Evolutionary conservation across 805 yeast species (phyloP), one percentile per base, ranked within the genome.

Genomic region (Yamadazyma phyllophila): DNA sequence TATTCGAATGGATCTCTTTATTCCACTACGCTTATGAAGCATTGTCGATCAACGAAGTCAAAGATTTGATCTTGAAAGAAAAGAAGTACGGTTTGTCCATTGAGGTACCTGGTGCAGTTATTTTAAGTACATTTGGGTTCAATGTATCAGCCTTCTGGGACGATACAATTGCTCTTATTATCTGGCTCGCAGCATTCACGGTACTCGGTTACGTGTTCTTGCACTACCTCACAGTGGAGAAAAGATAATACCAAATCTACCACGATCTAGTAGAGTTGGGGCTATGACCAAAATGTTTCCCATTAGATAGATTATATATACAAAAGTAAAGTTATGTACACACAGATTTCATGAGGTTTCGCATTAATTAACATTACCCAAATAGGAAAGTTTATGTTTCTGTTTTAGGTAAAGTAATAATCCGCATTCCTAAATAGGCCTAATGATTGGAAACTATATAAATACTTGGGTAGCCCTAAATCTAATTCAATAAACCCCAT

Each of bases 11-110:
- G 70, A 63, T 91, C 17, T 90, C 97, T 1, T 80, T 92, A 44
- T 94, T 92, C 76, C 98, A 94, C 64, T 94, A 90, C 60, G 97
- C 96, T 0, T 94, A 92, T 62, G 99, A 94, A 62, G 88, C 97
- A 0, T 71, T 94, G 52, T 76, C 90, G 2, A 91, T 94, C 45
- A 94, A 94, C 63, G 99, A 94, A 61, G 98, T 92, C 8, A 86
- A 84, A 58, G 87, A 88, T 30, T 74, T 94, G 60, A 82, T 88
- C 11, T 73, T 94, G 56, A 81, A 80, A 51, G 99, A 94, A 61
- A 83, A 81, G 61, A 94, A 94, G 66, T 92, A 85, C 59, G 99
- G 99, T 0, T 75, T 94, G 36, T 86, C 91, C 37, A 92, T 94
- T 56, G 96, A 90, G 64, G 95, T 94, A 12, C 99, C 99, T 0